Base-by-base conservation (phyloP, 331 rosid species). In the Quercus tomentella region DNA sequence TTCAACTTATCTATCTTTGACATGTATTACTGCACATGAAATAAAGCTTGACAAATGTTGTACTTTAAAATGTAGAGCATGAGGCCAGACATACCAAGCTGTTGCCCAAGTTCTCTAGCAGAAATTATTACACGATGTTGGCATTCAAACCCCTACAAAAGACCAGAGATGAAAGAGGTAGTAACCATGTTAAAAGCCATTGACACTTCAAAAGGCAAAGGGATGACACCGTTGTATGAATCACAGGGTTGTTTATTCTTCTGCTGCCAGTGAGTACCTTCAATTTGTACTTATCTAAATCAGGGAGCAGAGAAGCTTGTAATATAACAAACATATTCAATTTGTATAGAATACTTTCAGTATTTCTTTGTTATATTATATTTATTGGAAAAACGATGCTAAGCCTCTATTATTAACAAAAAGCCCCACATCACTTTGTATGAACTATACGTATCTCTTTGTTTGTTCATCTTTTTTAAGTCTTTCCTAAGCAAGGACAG, bases 81-180 rank as follows among this genome's bases (percentile, higher is more conserved):
- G 52, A 61, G 45, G 69, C 78, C 78, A 5, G 49, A 22, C n/a
- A 79, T 79, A 30, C 82, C 82, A 31, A 72, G 1, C 17, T 23
- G 12, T 12, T 79, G 82, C 77, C 78, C 82, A 16, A 79, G 45
- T 41, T 62, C 82, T 21, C 18, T 79, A 6, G 82, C 74, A 17
- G 4, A 62, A 11, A n/a, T 79, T 20, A 73, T 79, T 15, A 52
- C 15, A 3, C 31, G 9, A 41, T 73, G 82, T n/a, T 79, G 73
- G 82, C 74, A 79, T 79, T 26, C 74, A 62, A 28, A 73, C 41
- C 82, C 82, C 10, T 33, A 28, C 2, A 62, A 33, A 33, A 73
- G 83, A 77, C 83, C 83, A 8, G 74, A 62, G 45, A 79, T 79
- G 69, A 21, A 63, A 5, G 74, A 79, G 54, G 74, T 79, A 3